A percentile compares a stretch with the other conserved stretches of the same genome.
Evolutionary conservation across 1,284 basidiomycete genomes (phyloP).

Genomic region (Ustilago hordei): DNA sequence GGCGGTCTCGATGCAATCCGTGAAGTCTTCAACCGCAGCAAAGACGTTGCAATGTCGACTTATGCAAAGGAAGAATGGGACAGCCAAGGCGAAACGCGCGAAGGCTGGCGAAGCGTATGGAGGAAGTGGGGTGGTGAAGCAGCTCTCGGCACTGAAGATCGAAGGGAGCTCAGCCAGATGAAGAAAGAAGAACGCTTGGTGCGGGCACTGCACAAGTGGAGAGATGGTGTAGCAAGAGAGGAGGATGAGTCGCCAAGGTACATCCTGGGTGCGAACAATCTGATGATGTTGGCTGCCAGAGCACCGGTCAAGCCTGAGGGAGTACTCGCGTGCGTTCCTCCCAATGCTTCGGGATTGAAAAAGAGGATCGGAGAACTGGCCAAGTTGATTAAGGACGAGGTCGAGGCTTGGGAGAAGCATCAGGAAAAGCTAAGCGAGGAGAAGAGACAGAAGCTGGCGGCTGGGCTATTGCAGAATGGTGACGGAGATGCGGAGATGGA

Average conservation of each 20-base stretch:
- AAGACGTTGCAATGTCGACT: constrained; percentile 56
- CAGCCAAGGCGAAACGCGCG: constrained; percentile 53
- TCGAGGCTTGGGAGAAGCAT: constrained; percentile 43
- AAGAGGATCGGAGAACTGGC: constrained; percentile 55
- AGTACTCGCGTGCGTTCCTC: constrained; percentile 47
- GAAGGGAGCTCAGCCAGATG: constrained; percentile 46
- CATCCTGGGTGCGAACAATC: constrained; percentile 46
- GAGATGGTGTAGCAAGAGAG: constrained; percentile 82
- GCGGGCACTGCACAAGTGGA: constrained; percentile 83
- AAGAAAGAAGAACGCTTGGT: constrained; percentile 74
- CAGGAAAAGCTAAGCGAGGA: constrained; percentile 19
- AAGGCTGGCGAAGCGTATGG: constrained; percentile 66
- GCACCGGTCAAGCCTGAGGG: constrained; percentile 53
- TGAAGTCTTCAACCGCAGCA: constrained; percentile 61
- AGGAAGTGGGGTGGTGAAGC: constrained; percentile 70
- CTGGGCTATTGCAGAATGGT: constrained; percentile 9
- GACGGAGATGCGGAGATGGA: constrained; percentile 22
- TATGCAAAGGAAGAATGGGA: constrained; percentile 69
- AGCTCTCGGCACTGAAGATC: constrained; percentile 50
- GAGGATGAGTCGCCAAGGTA: constrained; percentile 85
- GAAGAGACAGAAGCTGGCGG: constrained; percentile 19
- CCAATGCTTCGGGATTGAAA: constrained; percentile 43
- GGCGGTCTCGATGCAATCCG: constrained; percentile 70
- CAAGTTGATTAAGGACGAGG: constrained; percentile 44
- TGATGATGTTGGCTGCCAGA: constrained; percentile 60